These are phyloP conservation scores for Kwoniella dendrophila DNA, from an alignment of 768 basidiomycete genomes.

Conservation along the genomic window DNA sequence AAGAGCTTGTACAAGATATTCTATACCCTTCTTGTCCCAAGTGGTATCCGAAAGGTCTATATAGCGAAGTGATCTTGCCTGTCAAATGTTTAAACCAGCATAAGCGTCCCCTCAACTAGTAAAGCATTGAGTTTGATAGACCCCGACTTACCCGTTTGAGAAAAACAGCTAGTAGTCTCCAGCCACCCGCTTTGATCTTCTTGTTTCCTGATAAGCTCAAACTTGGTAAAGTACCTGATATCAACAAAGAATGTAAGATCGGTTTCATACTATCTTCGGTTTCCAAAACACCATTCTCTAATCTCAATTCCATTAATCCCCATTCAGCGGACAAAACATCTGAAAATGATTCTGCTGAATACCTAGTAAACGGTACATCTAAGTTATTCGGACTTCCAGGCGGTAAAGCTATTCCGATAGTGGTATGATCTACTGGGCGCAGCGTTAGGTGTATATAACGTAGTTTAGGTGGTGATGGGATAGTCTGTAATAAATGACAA, in stretches of 20 bases:
- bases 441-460: slow-evolving; percentile 34
- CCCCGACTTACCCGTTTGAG: slow-evolving; percentile 64
- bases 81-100: not conserved
- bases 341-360: slow-evolving; percentile 76
- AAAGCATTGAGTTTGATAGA: slow-evolving; percentile 2
- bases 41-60: slow-evolving; percentile 85
- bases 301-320: slow-evolving; percentile 80
- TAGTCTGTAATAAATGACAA: no score
- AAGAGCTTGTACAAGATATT: slow-evolving; percentile 75
- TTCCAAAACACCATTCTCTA: slow-evolving; percentile 85
- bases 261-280: slow-evolving; percentile 78
- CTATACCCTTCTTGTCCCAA: slow-evolving; percentile 80
- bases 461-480: slow-evolving; percentile 34
- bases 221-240: slow-evolving; percentile 75
- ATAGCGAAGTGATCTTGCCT: slow-evolving; percentile 79
- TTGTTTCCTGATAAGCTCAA: slow-evolving; percentile 85
- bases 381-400: slow-evolving; percentile 76
- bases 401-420: slow-evolving; percentile 43
- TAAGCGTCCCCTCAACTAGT: slow-evolving; percentile 1
- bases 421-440: slow-evolving; percentile 20
- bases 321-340: slow-evolving; percentile 92
- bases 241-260: slow-evolving; percentile 83
- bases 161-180: slow-evolving; percentile 78
- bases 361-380: slow-evolving; percentile 62
- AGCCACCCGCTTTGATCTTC: slow-evolving; percentile 73